These are phyloP conservation scores for Talinum fruticosum DNA, from an alignment of 148 eudicot species.

Conservation along the genomic window DNA sequence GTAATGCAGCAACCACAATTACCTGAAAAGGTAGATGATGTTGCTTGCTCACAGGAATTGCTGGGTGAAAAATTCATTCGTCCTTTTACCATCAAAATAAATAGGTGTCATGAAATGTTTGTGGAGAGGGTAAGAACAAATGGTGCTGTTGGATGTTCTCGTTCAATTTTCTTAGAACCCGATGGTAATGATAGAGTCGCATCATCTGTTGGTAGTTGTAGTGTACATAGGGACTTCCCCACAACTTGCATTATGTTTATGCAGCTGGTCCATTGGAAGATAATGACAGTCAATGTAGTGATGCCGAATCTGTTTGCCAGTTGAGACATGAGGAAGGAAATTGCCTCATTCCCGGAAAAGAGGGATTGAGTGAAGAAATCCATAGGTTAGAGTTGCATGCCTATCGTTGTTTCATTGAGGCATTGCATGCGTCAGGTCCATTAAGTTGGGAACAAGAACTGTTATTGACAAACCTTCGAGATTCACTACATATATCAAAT, in stretches of 20 bases:
- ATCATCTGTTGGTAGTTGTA: constrained; percentile 82
- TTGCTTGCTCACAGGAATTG: constrained; percentile 40
- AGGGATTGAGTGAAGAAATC: constrained; percentile 47
- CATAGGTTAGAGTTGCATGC: constrained; percentile 89
- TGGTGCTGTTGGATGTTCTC: constrained; percentile 43
- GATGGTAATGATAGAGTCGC: constrained; percentile 42
- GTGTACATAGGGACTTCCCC: constrained; percentile 36
- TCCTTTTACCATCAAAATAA: constrained; percentile 32
- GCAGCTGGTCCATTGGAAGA: constrained; percentile 35
- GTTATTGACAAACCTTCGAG: constrained; percentile 77
- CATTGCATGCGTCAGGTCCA: constrained; percentile 82
- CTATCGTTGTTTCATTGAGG: constrained; percentile 68
- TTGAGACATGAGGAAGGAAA: constrained; percentile 41
- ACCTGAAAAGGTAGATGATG: constrained; percentile 63
- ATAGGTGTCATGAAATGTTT: constrained; percentile 35
- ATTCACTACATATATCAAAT: constrained; percentile 75
- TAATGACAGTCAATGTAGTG: constrained; percentile 50
- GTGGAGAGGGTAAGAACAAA: constrained; percentile 41
- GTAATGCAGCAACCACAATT: constrained; percentile 26
- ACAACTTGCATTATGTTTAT: constrained; percentile 28
- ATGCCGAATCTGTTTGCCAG: constrained; percentile 64
- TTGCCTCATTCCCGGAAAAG: constrained; percentile 32
- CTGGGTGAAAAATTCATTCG: constrained; percentile 37
- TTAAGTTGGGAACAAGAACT: constrained; percentile 91
- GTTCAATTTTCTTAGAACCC: constrained; percentile 33